Percentiles rank a stretch among this genome's conserved stretches.
These are phyloP conservation scores for Kluyveromyces wickerhamii DNA, from an alignment of 805 yeast genomes.

Conservation along the genomic window DNA sequence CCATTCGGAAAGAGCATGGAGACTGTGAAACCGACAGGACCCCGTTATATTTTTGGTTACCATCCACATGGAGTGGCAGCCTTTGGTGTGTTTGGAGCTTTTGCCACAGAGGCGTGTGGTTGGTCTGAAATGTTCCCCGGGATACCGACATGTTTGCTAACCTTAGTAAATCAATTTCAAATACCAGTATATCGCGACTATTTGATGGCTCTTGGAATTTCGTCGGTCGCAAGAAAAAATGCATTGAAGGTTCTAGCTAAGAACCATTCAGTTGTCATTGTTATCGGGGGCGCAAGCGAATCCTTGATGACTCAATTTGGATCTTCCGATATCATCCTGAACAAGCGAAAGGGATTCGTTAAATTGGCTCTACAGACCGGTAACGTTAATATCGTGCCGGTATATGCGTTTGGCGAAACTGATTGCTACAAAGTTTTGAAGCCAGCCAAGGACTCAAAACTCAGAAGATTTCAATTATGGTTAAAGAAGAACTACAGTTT, in stretches of 20 bases:
- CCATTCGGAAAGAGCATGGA: constrained; percentile 10
- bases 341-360: constrained; percentile 80
- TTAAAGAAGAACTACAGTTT: constrained; percentile 67
- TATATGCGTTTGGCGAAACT: constrained; percentile 86
- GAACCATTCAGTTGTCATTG: constrained; percentile 75
- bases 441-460: constrained; percentile 37
- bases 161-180: constrained; percentile 74
- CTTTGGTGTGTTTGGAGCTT: constrained; percentile 78
- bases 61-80: constrained; percentile 97
- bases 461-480: constrained; percentile 58
- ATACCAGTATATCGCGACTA: constrained; percentile 86
- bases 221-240: constrained; percentile 73
- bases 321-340: constrained; percentile 56
- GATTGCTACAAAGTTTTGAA: constrained; percentile 46
- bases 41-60: constrained; percentile 79
- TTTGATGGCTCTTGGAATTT: constrained; percentile 67
- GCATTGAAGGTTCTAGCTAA: constrained; percentile 55
- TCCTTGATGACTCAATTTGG: constrained; percentile 60
- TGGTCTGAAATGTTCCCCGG: constrained; percentile 73
- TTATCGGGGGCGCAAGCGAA: constrained; percentile 95
- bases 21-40: constrained; percentile 41
- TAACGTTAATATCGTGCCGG: constrained; percentile 75
- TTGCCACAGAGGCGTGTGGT: constrained; percentile 75
- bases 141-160: constrained; percentile 66
- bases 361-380: constrained; percentile 77